Evolutionary conservation across 2,329 filamentous ascomycete species (phyloP), one percentile per base, ranked within the genome.

Genomic region (Paecilomyces fulvus): DNA sequence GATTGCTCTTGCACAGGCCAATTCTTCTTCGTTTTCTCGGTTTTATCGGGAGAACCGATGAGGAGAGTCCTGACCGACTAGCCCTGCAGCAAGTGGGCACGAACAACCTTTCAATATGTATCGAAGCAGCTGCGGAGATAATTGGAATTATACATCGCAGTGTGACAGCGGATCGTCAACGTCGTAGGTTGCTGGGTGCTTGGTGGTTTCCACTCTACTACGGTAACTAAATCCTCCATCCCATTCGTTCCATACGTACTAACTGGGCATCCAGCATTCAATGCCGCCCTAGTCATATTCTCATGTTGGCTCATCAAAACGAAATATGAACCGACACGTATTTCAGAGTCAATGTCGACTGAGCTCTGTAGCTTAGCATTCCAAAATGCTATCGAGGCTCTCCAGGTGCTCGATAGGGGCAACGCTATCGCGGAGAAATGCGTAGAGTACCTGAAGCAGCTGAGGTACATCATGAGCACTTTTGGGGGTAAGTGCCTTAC

Each of bases 1-100:
- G 69, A 2, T 66, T 77, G 3, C 66, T 79, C 1, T 52, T 76
- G 1, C 75, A 77, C 52, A 66, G 76, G 4, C 73, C 73, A 10
- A 62, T 77, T 14, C 65, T 77, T 1, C 33, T 37, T 68, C 69
- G 21, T 53, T 71, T 74, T 28, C 59, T 77, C 9, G 67, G 70
- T 11, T 55, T 58, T 30, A 53, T 58, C 17, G 56, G 57, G 49
- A 52, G 52, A 48, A 14, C 30, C 17, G 51, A 65, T 31, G 25
- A 46, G 3, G 58, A 62, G 49, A 17, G 53, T 1, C 58, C 60
- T 2, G 63, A 68, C 17, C 31, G 60, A 14, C 64, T 56, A 21
- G 58, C 68, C 2, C 54, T 73, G 7, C 61, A 67, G 23, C 66
- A 71, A 43, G 62, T 73, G 12, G 67, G 70, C 6, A 56, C 59